Conservation (phyloP, 805 yeast genomes). For the Saccharomyces kudriavzevii region DNA sequence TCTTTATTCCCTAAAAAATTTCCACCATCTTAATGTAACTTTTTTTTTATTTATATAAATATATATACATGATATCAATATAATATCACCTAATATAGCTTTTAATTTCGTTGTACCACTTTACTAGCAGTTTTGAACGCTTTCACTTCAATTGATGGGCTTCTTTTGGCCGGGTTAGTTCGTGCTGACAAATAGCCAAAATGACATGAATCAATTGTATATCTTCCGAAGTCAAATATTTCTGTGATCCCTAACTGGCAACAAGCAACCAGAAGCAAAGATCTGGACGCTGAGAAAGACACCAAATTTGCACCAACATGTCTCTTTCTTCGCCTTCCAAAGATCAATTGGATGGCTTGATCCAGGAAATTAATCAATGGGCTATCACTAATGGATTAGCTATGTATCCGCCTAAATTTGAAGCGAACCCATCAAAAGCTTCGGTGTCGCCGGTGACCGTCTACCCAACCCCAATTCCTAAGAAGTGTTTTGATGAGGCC, state of each 20-base stretch:
- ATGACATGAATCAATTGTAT: background rate
- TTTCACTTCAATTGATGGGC: background rate
- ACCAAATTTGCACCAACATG: constrained; percentile 4
- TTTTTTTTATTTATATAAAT: background rate
- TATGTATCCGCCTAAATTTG: constrained; percentile 63
- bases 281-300: too few relatives aligned
- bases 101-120: background rate
- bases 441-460: constrained; percentile 79
- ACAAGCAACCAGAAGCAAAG: background rate
- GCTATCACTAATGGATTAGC: constrained; percentile 68
- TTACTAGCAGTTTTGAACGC: background rate
- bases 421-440: constrained; percentile 32
- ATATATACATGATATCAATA: background rate
- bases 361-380: constrained; percentile 60
- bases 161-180: background rate
- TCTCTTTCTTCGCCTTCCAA: constrained; percentile 27
- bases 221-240: background rate
- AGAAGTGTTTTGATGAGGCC: constrained; percentile 56
- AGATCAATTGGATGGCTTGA: constrained; percentile 26
- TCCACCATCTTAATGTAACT: background rate
- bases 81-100: background rate
- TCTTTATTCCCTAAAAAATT: background rate
- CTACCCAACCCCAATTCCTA: constrained; percentile 85
- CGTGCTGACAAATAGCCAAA: background rate
- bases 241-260: background rate